Base-by-base conservation (phyloP, 2,329 filamentous ascomycete species). In the Pseudogymnoascus sp. region DNA sequence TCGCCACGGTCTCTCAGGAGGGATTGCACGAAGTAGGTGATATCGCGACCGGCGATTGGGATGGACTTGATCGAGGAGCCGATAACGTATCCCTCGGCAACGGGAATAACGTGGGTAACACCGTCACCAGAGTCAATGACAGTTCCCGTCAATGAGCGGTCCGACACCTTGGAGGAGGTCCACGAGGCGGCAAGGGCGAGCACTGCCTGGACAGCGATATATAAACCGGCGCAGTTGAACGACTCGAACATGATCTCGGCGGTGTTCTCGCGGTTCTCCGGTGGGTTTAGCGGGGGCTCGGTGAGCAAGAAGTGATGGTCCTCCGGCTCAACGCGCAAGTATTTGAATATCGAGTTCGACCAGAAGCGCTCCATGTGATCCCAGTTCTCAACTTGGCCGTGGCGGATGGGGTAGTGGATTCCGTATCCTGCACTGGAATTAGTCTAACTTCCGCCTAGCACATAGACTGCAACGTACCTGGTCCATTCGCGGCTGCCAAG, bases 321-420 rank as follows among this genome's bases (percentile, higher is more conserved):
- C 78, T 99, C 94, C 30, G 94, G 94, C 78, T 99, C 94, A 68
- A 99, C 94, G 70, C 94, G 86, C 60, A 99, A 84, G 73, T 99
- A 99, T 76, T 99, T 99, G 85, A 99, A 99, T 78, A 99, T 99
- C 65, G 94, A 99, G 79, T 97, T 97, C 68, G 95, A 97, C 94
- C 94, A 99, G 79, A 97, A 99, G 65, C 94, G 88, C 77, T 99
- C 94, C 94, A 99, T 99, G 71, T 97, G 90, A 77, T 99, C 94
- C 94, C 94, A 99, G 74, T 99, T 97, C 79, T 99, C 94, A 75
- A 99, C 90, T 79, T 99, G 94, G 57, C 94, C 94, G 73, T 99
- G 94, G 67, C 94, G 87, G 70, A 99, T 97, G 62, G 94, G 94
- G 76, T 97, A 99, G 78, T 97, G 91, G 74, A 99, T 82, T 62